phyloP scores from a whole-genome alignment of 2,329 filamentous ascomycete genomes.

The Coniochaeta sp. region DNA sequence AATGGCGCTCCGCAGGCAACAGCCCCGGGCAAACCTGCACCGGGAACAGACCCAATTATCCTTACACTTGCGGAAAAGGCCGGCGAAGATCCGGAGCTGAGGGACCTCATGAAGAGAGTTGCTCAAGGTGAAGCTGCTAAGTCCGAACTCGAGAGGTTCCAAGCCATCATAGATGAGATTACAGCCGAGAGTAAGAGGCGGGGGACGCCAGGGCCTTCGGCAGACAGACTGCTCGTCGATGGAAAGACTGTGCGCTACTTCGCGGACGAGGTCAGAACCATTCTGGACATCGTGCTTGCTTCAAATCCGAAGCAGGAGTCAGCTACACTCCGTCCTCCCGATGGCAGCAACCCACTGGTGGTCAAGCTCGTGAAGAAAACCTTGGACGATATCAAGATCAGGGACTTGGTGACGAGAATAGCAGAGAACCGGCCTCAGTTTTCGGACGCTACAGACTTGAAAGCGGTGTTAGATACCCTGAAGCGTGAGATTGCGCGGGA shows the following conservation, averaged over 20 bases:
- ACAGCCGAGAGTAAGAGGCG: constrained; percentile 51
- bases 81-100: constrained; percentile 63
- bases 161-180: constrained; percentile 73
- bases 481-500: constrained; percentile 32
- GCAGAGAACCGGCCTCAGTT: constrained; percentile 42
- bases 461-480: constrained; percentile 42
- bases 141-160: constrained; percentile 67
- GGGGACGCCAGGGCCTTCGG: constrained; percentile 43
- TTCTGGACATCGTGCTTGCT: constrained; percentile 50
- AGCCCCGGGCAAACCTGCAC: constrained; percentile 16
- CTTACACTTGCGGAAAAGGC: constrained; percentile 71
- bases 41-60: constrained; percentile 65
- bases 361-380: constrained; percentile 50
- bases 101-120: constrained; percentile 77
- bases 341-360: constrained; percentile 47
- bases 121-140: constrained; percentile 66
- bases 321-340: constrained; percentile 42
- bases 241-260: constrained; percentile 51
- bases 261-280: constrained; percentile 50
- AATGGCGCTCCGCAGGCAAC: constrained; percentile 17
- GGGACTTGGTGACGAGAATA: constrained; percentile 45
- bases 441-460: constrained; percentile 47
- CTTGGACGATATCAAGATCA: constrained; percentile 41
- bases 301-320: constrained; percentile 52
- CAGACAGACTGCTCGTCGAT: constrained; percentile 47